A percentile compares a stretch with the other conserved stretches of the same genome.
These are phyloP conservation scores for Kodamaea kaohsiungensis DNA, from an alignment of 805 yeast genomes.

Conservation along the genomic window DNA sequence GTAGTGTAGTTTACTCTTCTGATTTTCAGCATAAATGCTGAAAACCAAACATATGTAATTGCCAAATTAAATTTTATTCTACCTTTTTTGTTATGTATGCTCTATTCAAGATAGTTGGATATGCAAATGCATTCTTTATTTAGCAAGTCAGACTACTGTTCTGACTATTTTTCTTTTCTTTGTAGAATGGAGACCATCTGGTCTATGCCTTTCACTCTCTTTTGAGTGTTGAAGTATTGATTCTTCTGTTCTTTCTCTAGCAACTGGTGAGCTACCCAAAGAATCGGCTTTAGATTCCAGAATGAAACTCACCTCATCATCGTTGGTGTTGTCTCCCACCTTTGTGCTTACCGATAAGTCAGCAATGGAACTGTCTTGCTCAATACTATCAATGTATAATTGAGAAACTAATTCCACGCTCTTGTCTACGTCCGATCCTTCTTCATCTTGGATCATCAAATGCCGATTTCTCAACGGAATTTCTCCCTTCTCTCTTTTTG, in stretches of 20 bases:
- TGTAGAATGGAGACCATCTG: background rate
- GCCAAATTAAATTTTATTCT: background rate
- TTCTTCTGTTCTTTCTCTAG: background rate
- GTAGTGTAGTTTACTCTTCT: too few species aligned
- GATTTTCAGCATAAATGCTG: too few species aligned
- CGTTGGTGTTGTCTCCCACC: background rate
- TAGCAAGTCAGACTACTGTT: background rate
- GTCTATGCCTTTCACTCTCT: background rate
- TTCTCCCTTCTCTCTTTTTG: background rate
- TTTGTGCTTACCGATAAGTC: background rate
- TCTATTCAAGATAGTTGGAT: background rate
- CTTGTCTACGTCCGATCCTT: conserved; percentile 15
- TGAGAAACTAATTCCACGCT: conserved; percentile 18
- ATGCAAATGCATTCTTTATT: background rate
- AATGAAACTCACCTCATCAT: background rate
- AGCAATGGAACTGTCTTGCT: background rate
- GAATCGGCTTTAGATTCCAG: background rate
- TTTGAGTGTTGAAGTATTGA: background rate
- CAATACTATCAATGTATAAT: conserved; percentile 9
- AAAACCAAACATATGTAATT: too few species aligned
- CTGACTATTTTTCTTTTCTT: background rate
- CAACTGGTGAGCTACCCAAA: background rate
- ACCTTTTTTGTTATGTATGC: background rate
- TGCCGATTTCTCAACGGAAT: conserved; percentile 18
- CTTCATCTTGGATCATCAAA: conserved; percentile 17